These are phyloP conservation scores for Saitozyma sp. DNA, from an alignment of 768 basidiomycete species.

Conservation along the genomic window DNA sequence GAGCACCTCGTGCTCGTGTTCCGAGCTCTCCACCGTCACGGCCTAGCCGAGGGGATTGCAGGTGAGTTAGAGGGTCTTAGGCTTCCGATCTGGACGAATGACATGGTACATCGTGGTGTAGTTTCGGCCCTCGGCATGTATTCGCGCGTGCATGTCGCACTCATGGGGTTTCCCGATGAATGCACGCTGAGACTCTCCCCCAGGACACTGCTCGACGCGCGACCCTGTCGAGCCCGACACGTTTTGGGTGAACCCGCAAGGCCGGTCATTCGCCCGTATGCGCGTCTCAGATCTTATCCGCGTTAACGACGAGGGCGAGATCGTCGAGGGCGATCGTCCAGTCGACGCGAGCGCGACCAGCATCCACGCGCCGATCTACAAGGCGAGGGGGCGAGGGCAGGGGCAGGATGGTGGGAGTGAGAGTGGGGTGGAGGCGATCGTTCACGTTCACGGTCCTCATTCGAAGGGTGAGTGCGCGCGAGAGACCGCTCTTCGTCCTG, in stretches of 20 bases:
- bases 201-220: conserved; percentile 33
- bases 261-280: conserved; percentile 32
- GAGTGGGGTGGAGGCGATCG: conserved; percentile 29
- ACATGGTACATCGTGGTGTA: no score
- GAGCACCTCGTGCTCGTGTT: conserved; percentile 33
- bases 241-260: conserved; percentile 40
- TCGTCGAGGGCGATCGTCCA: conserved; percentile 28
- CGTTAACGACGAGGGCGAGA: conserved; percentile 13
- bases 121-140: no score
- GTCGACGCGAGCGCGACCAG: conserved; percentile 33
- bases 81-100: no score
- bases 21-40: conserved; percentile 27
- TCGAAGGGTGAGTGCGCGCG: conserved; percentile 18
- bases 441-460: conserved; percentile 39
- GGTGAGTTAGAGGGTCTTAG: conserved; percentile 9
- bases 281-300: conserved; percentile 31
- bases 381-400: conserved; percentile 17
- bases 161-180: no score
- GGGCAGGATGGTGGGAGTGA: conserved; percentile 19
- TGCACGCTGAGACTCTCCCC: not conserved
- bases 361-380: conserved; percentile 36
- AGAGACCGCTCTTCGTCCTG: not conserved
- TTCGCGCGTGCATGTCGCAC: not conserved
- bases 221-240: conserved; percentile 37
- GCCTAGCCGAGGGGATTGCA: conserved; percentile 33